Evolutionary conservation across 306 rosid species (phyloP).

Genomic region (Glycine tomentella): DNA sequence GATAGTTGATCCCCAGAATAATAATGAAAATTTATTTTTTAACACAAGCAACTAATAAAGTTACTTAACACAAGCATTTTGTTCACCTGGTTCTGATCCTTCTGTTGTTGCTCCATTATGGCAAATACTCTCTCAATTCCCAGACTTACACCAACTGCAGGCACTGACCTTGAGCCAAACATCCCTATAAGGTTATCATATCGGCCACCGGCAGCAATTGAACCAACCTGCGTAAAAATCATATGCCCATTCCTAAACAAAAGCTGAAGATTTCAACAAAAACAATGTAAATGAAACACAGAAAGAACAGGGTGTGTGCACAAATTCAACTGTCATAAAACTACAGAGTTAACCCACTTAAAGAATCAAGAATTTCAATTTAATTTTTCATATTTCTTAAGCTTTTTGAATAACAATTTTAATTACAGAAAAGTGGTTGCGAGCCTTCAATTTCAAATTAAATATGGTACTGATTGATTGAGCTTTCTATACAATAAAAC

Average conservation of each 20-base stretch:
- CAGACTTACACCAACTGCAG: conserved; percentile 96
- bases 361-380: conserved; percentile 26
- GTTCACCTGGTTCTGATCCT: conserved; percentile 78
- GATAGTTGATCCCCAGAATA: conserved; percentile 27
- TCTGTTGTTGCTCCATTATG: conserved; percentile 83
- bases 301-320: neutral
- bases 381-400: neutral
- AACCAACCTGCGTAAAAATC: conserved; percentile 73
- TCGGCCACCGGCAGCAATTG: conserved; percentile 95
- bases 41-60: neutral
- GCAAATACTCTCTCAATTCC: conserved; percentile 95
- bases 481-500: no score
- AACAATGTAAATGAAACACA: neutral
- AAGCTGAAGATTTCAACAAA: conserved; percentile 2
- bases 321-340: conserved; percentile 21
- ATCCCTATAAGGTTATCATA: conserved; percentile 92
- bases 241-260: conserved; percentile 26
- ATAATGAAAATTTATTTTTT: conserved; percentile 17
- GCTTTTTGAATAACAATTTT: no score
- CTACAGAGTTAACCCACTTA: neutral
- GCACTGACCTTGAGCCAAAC: conserved; percentile 90
- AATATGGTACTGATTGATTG: no score
- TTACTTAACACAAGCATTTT: conserved; percentile 30
- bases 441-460: no score
- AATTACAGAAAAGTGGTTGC: no score